phyloP scores from a whole-genome alignment of 495 filamentous ascomycete species.

The Aspergillus diversus region DNA sequence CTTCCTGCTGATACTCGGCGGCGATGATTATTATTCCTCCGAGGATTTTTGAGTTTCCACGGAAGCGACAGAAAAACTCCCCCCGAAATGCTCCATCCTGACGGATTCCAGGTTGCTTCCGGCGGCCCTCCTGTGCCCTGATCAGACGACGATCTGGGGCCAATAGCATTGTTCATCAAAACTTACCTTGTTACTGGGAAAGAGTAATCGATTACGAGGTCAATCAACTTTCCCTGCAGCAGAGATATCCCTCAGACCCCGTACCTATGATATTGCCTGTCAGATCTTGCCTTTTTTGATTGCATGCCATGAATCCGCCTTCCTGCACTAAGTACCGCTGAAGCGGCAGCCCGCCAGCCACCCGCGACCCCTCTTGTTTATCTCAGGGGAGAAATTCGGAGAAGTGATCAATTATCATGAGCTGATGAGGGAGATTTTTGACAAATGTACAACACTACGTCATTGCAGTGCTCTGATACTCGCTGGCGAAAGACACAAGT shows the following conservation, averaged over 20 bases:
- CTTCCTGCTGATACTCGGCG: not conserved
- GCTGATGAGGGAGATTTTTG: too few relatives aligned
- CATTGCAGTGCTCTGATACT: too few relatives aligned
- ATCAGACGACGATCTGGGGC: conserved; percentile 6
- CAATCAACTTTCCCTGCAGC: conserved; percentile 17
- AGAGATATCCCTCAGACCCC: conserved; percentile 16
- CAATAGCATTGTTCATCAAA: conserved; percentile 2
- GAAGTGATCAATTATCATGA: too few relatives aligned
- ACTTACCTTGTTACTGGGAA: conserved; percentile 10
- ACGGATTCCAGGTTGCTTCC: not conserved
- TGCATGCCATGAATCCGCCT: not conserved
- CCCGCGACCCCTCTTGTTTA: too few relatives aligned
- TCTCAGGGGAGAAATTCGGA: too few relatives aligned
- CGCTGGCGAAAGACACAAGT: too few relatives aligned
- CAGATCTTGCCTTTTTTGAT: conserved; percentile 3
- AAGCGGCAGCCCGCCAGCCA: too few relatives aligned
- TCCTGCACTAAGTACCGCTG: too few relatives aligned
- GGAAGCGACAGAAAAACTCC: not conserved
- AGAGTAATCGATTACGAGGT: conserved; percentile 17
- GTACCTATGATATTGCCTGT: conserved; percentile 13
- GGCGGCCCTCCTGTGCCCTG: not conserved
- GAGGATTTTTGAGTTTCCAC: not conserved
- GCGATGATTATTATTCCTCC: not conserved
- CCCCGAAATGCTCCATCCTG: not conserved
- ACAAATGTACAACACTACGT: too few relatives aligned